Conservation (phyloP, 2,329 filamentous ascomycete species). For the Alternaria burnsii region DNA sequence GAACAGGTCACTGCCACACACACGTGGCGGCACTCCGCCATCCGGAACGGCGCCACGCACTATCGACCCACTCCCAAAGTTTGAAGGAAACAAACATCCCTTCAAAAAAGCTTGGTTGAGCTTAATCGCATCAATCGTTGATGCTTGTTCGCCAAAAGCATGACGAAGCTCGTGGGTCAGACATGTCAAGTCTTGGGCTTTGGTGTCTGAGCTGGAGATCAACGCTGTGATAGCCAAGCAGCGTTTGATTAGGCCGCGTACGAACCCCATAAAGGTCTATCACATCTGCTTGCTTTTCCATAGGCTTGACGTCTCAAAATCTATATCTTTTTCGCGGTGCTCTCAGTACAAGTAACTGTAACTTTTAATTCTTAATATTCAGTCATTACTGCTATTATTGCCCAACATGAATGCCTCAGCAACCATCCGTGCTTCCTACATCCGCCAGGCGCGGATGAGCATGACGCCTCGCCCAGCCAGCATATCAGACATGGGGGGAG, state of each 20-base stretch:
- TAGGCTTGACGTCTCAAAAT: background rate
- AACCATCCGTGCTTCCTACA: conserved; percentile 37
- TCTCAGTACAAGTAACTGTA: conserved; percentile 14
- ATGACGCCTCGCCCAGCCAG: conserved; percentile 16
- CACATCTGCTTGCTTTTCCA: background rate
- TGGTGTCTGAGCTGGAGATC: conserved; percentile 1
- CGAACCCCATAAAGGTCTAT: background rate
- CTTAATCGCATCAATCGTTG: conserved; percentile 9
- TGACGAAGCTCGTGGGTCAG: conserved; percentile 23
- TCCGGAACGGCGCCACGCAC: conserved; percentile 6
- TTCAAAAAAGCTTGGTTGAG: conserved; percentile 26
- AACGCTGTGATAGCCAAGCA: conserved; percentile 4
- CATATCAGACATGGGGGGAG: conserved; percentile 3
- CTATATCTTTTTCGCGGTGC: background rate
- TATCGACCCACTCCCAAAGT: background rate
- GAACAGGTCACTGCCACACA: conserved; percentile 1
- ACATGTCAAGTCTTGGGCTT: conserved; percentile 23
- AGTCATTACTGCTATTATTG: background rate
- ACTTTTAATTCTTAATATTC: conserved; percentile 10
- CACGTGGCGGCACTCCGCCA: conserved; percentile 5
- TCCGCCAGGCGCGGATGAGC: conserved; percentile 34
- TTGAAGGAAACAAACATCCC: conserved; percentile 14
- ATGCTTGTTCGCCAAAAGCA: conserved; percentile 10
- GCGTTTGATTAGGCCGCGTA: background rate
- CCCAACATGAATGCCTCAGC: conserved; percentile 42